Evolutionary conservation across 176 grass and related monocot genomes (phyloP).

Genomic region (Paspalum notatum): DNA sequence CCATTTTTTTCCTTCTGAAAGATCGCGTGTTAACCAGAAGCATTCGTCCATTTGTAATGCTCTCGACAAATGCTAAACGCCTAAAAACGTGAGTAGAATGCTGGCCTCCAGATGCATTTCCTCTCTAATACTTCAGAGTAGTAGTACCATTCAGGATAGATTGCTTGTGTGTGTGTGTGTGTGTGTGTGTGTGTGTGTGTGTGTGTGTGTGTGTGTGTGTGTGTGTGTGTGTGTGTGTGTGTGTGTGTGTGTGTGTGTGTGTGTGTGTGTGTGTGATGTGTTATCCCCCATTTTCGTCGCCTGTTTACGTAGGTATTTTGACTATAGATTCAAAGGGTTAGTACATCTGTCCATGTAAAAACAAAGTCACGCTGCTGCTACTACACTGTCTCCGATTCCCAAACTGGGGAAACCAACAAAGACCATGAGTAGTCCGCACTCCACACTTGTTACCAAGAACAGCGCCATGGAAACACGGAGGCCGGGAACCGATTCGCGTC

Average conservation of each 20-base stretch:
- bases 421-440: constrained; percentile 48
- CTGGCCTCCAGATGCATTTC: not conserved
- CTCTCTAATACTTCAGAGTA: no score
- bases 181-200: no score
- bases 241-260: no score
- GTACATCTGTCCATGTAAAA: constrained; percentile 13
- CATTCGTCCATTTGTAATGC: not conserved
- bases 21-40: not conserved
- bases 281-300: not conserved
- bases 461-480: constrained; percentile 49
- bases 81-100: not conserved
- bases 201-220: no score
- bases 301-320: not conserved
- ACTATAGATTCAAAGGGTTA: constrained; percentile 18
- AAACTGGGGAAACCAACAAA: constrained; percentile 34
- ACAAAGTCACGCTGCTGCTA: constrained; percentile 8
- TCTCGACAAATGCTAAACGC: no score
- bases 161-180: no score
- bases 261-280: no score
- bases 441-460: constrained; percentile 48
- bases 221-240: no score
- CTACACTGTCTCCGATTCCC: constrained; percentile 31
- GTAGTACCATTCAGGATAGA: not conserved
- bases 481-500: constrained; percentile 36
- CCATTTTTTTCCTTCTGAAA: not conserved